Base-by-base conservation (phyloP, 208 protist species). In the Trypanosoma cruzi region DNA sequence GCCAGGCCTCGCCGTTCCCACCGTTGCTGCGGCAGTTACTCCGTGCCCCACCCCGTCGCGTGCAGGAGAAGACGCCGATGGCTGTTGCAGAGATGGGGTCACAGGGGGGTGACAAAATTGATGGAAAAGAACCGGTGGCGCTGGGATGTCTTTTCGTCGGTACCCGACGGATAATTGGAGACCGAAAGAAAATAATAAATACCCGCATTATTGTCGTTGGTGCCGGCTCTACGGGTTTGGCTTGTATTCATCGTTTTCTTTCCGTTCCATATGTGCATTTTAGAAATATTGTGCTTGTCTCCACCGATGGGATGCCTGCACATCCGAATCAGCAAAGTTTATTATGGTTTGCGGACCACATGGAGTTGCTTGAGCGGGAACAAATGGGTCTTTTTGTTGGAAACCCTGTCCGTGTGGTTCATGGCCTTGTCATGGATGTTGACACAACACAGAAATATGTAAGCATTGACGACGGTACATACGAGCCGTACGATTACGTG, bases 401-500 rank as follows among this genome's bases (percentile, higher is more conserved):
- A 48, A 77, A 75, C 28, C 79, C 76, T 16, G 71, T 95, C 26
- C 88, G 90, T n/a, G 75, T 95, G 28, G 80, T 96, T 24, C 57
- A 79, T 22, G 90, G 90, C 26, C 86, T 78, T n/a, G 53, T 97
- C 24, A 69, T 96, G 11, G 94, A 98, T 77, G 72, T 98, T 5
- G 92, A 98, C 64, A 94, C 85, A 37, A 75, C 61, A 16, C 75
- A 93, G 67, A 87, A 84, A 49, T 96, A 85, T 57, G 75, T 98
- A 22, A 75, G 79, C 40, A 66, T 94, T 22, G 92, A 97, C 73
- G 94, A 96, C 67, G 84, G 85, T 37, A 75, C 80, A 40, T 93
- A 90, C 53, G 90, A 96, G 71, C 88, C 92, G 28, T 98, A 98
- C 73, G 94, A 98, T 70, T 89, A 94, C 75, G 77, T 98, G 14